Evolutionary conservation across 768 basidiomycete genomes (phyloP), one percentile per base, ranked within the genome.

Genomic region (Rhizopogon salebrosus): DNA sequence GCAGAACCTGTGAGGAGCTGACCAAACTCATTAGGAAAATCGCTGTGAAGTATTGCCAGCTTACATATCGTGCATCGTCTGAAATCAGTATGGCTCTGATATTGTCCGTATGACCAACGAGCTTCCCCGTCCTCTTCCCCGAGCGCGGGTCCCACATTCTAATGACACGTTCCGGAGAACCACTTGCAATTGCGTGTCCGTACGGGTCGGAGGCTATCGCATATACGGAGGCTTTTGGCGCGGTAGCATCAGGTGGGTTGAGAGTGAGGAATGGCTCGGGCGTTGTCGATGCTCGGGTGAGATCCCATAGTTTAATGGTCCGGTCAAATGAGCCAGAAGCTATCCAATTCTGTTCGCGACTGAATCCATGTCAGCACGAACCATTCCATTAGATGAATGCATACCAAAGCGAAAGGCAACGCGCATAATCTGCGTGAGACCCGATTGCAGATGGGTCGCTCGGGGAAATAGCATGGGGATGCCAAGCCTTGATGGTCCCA

Each of bases 31-130:
- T 46, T 22, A 46, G 22, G 10, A 16, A 20, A 1, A 16, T 10
- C 29, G 22, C 20, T 22, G 14, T 34, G 20, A 34, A 46, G 1
- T 10, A 4, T 34, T 16, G 20, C 6, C n/a, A 46, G 74, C 92
- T 68, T 64, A 95, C 92, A 68, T 92, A 93, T 82, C 82, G 81
- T 22, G 91, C 85, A 67, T 98, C 95, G 26, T 94, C 92, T 5
- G 90, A 91, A 1, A 98, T 77, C 20, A 95, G 68, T 40, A 98
- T 87, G 4, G 92, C 83, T 8, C 95, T 80, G 54, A 99, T 94
- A 60, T 98, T 98, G 68, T 99, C 97, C 0, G 95, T 95, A 66
- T 99, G 95, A 0, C 95, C 95, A 6, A 98, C 92, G 0, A 98
- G 78, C 63, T 97, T 92, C 10, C 86, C 81, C 2, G 79, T 84